phyloP scores from a whole-genome alignment of 2,329 filamentous ascomycete species.

The Fusarium vanettenii region DNA sequence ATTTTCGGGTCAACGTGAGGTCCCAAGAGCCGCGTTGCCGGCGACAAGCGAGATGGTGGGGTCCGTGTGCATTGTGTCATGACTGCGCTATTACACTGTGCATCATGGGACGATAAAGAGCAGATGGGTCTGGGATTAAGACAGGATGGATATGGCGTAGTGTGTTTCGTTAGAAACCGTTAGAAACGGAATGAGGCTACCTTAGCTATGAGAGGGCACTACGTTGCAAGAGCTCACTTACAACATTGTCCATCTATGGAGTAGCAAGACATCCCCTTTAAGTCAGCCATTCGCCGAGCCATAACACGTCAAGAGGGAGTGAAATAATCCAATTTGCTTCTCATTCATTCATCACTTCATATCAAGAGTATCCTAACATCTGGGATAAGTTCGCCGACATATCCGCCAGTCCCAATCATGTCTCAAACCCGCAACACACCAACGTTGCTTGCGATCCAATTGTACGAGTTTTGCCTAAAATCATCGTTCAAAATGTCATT shows the following conservation, averaged over 20 bases:
- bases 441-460: constrained; percentile 43
- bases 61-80: constrained; percentile 34
- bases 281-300: not conserved
- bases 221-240: not conserved
- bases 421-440: constrained; percentile 36
- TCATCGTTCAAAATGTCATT: constrained; percentile 51
- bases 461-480: constrained; percentile 48
- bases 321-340: not conserved
- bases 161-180: not conserved
- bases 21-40: constrained; percentile 35
- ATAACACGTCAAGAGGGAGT: not conserved
- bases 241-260: not conserved
- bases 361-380: not conserved
- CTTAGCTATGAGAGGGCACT: not conserved
- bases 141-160: not conserved
- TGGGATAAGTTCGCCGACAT: not conserved
- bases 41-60: constrained; percentile 40
- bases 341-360: not conserved
- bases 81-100: constrained; percentile 23
- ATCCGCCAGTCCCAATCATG: not conserved
- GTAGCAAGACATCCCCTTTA: not conserved
- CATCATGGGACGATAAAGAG: constrained; percentile 17
- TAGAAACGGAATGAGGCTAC: not conserved
- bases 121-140: not conserved
- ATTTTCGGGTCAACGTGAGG: constrained; percentile 38